Evolutionary conservation across 2,329 filamentous ascomycete species (phyloP), one percentile per base, ranked within the genome.

Genomic region (Botrytis galanthina): DNA sequence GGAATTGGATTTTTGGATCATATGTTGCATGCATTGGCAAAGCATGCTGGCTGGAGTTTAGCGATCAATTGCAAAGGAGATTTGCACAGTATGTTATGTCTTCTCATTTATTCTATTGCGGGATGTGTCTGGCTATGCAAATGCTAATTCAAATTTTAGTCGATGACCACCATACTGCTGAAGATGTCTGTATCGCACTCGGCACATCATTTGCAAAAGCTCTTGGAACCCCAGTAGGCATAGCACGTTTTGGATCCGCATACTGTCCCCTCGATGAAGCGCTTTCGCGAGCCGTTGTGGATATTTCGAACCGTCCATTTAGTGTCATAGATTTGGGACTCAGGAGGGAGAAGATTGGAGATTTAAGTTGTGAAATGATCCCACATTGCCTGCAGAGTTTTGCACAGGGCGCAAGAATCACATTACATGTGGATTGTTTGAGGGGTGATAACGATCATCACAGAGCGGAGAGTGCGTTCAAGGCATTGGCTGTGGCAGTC

Each of bases 1-100:
- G 96, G 96, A 77, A 97, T 99, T 83, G 96, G 96, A 74, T 99
- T 99, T 84, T 87, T 99, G 73, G 96, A 99, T 85, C 96, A 99
- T 86, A 98, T 99, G 95, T 88, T 98, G 69, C 96, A 99, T 84
- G 96, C 96, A 9, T 88, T 98, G 72, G 93, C 96, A 69, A 98
- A 99, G 84, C 96, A 99, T 84, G 91, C 93, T 9, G 95, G 96
- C 76, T 98, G 95, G 96, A 96, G 92, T 85, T 84, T 99, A 78
- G 90, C 90, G 46, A 86, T 99, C 73, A 87, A 90, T 76, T 97
- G 94, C 83, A 89, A 92, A 82, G 96, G 96, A 72, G 96, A 99
- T 84, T 85, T 98, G 71, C 93, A 97, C 86, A 97, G 93, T 95
- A 84, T 77, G 90, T 29, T 54, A 32, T 20, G 37, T 42, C 26